Evolutionary conservation across 2,329 filamentous ascomycete species (phyloP).

Genomic region (Arthrobotrys entomopaga): DNA sequence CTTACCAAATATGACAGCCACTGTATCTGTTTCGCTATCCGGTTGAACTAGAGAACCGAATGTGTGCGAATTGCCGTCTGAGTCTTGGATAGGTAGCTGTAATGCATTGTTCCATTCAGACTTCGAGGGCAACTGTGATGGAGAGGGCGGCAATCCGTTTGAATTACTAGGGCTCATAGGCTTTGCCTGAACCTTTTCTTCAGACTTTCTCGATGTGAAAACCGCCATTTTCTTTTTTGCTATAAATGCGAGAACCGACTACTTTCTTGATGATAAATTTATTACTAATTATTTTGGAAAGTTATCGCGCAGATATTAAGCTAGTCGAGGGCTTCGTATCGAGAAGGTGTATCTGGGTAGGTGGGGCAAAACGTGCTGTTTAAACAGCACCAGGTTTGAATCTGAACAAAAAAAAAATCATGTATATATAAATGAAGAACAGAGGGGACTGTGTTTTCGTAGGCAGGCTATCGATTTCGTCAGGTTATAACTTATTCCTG

Average conservation of each 20-base stretch:
- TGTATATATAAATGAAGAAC: not conserved
- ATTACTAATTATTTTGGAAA: conserved; percentile 4
- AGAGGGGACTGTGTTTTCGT: no score
- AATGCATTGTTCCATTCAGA: conserved; percentile 39
- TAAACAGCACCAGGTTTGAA: conserved; percentile 21
- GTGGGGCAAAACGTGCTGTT: no score
- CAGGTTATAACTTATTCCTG: no score
- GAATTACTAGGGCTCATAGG: conserved; percentile 29
- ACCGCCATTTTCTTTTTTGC: conserved; percentile 41
- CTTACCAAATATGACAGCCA: conserved; percentile 46
- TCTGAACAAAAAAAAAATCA: conserved; percentile 15
- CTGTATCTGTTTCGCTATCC: conserved; percentile 39
- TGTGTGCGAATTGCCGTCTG: conserved; percentile 29
- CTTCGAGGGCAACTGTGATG: conserved; percentile 44
- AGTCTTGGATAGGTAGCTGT: conserved; percentile 36
- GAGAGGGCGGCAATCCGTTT: conserved; percentile 47
- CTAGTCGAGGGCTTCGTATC: not conserved
- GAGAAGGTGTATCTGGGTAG: not conserved
- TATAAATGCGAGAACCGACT: not conserved
- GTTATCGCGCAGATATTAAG: not conserved
- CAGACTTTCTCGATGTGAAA: not conserved
- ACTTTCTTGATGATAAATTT: conserved; percentile 1
- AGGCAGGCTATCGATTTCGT: not conserved
- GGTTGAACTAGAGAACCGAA: conserved; percentile 43
- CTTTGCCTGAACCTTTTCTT: conserved; percentile 31